Base-by-base conservation (phyloP, 345 rosid species). In the Dipteronia dyeriana region DNA sequence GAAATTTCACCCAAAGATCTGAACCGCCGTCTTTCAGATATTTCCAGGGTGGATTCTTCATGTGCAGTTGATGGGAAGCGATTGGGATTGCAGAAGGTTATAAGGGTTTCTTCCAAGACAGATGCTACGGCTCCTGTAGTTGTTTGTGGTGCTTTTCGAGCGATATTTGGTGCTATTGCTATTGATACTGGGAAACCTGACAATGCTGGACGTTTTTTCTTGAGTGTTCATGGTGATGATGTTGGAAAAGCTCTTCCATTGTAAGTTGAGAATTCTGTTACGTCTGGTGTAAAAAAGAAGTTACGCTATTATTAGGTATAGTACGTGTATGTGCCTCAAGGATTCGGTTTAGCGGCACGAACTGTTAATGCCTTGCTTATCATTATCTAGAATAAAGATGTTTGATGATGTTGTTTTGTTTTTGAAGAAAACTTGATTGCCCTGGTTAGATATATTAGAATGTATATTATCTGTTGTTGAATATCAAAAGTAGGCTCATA, bases 111-210 rank as follows among this genome's bases (percentile, higher is more conserved):
- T 72, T 17, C 84, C 23, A 90, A 82, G 89, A 89, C 90, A 0
- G 82, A 88, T 78, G 68, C 93, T 2, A 75, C 94, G 0, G 41
- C 74, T 61, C 76, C 91, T 6, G 39, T 67, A 0, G 83, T 92
- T 39, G 78, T 90, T 70, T 90, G 97, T 59, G 81, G 68, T 70
- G 92, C 91, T 54, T 88, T 88, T 70, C 82, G 95, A 54, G 93
- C 93, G 5, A 76, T 91, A n/a, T 85, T 91, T 83, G 93, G 92
- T 76, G 97, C 97, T 77, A 79, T 91, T 81, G 91, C 92, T 71
- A 31, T 80, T 66, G 95, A 92, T 75, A 34, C 87, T 43, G 82
- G 77, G 67, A 79, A 39, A 34, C 74, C 76, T 68, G 95, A 91
- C 83, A 84, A 77, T 59, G 90, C 94, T 10, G 86, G 85, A 4